These are phyloP conservation scores for Phaeosphaeria sp. DNA, from an alignment of 2,329 filamentous ascomycete genomes.

Conservation along the genomic window DNA sequence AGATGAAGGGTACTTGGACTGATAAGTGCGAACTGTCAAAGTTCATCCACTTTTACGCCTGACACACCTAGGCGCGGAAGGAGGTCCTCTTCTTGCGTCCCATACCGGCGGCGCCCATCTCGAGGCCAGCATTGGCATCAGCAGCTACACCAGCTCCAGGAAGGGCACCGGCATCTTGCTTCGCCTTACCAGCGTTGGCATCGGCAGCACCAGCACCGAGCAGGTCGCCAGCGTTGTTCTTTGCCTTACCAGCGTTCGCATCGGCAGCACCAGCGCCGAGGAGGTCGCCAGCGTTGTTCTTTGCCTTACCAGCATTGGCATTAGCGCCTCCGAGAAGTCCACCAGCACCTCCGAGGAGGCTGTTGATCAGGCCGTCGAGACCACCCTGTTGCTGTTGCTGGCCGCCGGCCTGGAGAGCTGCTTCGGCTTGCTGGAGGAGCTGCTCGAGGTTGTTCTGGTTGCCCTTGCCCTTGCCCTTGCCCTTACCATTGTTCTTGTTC, in stretches of 20 bases:
- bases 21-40: slow-evolving; percentile 2
- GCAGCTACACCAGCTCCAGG: background rate
- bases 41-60: background rate
- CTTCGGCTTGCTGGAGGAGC: slow-evolving; percentile 10
- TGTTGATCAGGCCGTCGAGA: slow-evolving; percentile 1
- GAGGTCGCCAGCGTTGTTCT: too few species aligned
- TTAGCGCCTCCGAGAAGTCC: slow-evolving; percentile 9
- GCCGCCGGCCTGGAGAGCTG: slow-evolving; percentile 12
- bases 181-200: background rate
- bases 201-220: slow-evolving; percentile 1
- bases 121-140: slow-evolving; percentile 1
- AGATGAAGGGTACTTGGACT: background rate
- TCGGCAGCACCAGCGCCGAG: background rate
- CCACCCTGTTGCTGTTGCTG: slow-evolving; percentile 12
- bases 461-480: slow-evolving; percentile 10
- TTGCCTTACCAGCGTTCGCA: background rate
- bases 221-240: background rate
- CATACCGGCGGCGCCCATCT: slow-evolving; percentile 11
- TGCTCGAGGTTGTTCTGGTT: slow-evolving; percentile 1
- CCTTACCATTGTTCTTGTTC: slow-evolving; percentile 15
- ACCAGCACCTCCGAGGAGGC: background rate
- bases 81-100: slow-evolving; percentile 13
- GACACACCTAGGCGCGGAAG: slow-evolving; percentile 16
- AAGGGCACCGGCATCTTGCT: background rate
- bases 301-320: too few species aligned